Evolutionary conservation across 768 basidiomycete genomes (phyloP).

Genomic region (Leccinum disarticulatum): DNA sequence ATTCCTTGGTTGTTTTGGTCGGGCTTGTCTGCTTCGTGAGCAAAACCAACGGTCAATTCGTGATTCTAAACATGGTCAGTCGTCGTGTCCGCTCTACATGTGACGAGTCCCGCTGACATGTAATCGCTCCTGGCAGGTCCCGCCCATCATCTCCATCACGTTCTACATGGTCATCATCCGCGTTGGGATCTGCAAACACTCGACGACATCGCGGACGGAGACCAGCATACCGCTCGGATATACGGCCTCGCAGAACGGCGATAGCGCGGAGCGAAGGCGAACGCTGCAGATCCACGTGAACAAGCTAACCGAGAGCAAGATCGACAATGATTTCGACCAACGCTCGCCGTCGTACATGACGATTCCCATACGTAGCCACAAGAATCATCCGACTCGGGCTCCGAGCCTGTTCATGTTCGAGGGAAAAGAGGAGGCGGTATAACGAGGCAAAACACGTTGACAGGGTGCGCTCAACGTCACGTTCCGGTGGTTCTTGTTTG

Average conservation of each 20-base stretch:
- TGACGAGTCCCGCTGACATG: not conserved
- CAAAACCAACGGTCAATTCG: constrained; percentile 5
- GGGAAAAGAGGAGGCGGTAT: not conserved
- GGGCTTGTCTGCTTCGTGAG: not conserved
- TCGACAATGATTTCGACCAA: not conserved
- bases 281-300: not conserved
- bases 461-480: not conserved
- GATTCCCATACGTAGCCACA: not conserved
- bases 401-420: not conserved
- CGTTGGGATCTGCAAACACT: not conserved
- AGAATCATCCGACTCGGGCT: not conserved
- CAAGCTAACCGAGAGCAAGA: not conserved
- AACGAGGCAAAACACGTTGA: not conserved
- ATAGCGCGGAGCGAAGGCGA: not conserved
- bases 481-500: not conserved
- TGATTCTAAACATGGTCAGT: constrained; percentile 10
- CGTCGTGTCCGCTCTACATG: not conserved
- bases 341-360: not conserved
- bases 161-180: constrained; percentile 22
- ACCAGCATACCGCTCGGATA: not conserved
- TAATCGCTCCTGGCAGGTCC: not conserved
- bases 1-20: constrained; percentile 1
- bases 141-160: constrained; percentile 15
- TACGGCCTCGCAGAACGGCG: too few species aligned
- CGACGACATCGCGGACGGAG: not conserved